These are phyloP conservation scores for Beauveria pseudobassiana DNA, from an alignment of 2,329 filamentous ascomycete species.

Conservation along the genomic window DNA sequence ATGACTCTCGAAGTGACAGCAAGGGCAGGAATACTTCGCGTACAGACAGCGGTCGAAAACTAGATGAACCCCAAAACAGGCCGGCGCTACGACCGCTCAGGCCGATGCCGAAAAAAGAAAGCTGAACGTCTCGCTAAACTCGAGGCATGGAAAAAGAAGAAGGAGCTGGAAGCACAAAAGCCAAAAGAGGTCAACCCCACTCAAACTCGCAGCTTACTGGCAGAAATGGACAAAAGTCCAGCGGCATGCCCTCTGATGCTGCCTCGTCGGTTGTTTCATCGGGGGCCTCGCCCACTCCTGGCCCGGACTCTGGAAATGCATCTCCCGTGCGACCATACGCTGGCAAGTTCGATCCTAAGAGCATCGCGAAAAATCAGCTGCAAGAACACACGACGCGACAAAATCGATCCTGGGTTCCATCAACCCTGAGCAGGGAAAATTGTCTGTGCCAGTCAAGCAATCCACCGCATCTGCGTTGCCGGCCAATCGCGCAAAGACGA, in stretches of 20 bases:
- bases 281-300: slow-evolving; percentile 40
- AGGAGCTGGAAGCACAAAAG: slow-evolving; percentile 67
- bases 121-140: slow-evolving; percentile 74
- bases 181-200: slow-evolving; percentile 60
- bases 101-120: slow-evolving; percentile 63
- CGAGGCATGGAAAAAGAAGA: slow-evolving; percentile 88
- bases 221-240: slow-evolving; percentile 68
- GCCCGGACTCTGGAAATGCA: slow-evolving; percentile 33
- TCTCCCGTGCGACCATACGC: slow-evolving; percentile 55
- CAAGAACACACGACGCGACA: slow-evolving; percentile 46
- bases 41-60: background rate
- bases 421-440: slow-evolving; percentile 30
- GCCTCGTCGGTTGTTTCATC: slow-evolving; percentile 45
- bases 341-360: slow-evolving; percentile 82
- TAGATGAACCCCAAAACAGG: slow-evolving; percentile 27
- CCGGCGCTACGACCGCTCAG: slow-evolving; percentile 36
- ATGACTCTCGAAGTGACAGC: slow-evolving; percentile 64
- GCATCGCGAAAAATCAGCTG: slow-evolving; percentile 72
- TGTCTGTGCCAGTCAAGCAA: slow-evolving; percentile 25
- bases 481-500: slow-evolving; percentile 66
- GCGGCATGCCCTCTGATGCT: slow-evolving; percentile 29
- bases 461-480: slow-evolving; percentile 46
- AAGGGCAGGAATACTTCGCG: slow-evolving; percentile 40
- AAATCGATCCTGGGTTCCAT: slow-evolving; percentile 42
- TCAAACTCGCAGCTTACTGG: slow-evolving; percentile 58